These are phyloP conservation scores for Tricholoma matsutake DNA, from an alignment of 768 basidiomycete species.

Conservation along the genomic window DNA sequence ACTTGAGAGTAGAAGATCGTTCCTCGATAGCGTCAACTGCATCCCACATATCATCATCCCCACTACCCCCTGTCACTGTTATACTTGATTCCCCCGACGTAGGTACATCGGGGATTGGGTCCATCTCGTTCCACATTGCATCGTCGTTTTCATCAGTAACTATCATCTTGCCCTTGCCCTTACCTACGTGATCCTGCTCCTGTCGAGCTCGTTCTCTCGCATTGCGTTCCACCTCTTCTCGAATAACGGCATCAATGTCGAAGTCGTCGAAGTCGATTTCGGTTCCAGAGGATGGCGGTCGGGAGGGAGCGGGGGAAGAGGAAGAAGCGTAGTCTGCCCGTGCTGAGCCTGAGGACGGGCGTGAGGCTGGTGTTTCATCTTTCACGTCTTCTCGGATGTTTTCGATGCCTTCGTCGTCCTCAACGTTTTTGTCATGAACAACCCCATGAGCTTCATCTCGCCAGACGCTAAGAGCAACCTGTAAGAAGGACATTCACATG, in stretches of 20 bases:
- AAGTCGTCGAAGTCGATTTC: conserved; percentile 41
- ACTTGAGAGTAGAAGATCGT: background rate
- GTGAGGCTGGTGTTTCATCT: conserved; percentile 10
- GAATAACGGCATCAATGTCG: conserved; percentile 51
- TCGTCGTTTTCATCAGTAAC: conserved; percentile 44
- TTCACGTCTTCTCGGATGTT: conserved; percentile 2
- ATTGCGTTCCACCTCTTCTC: conserved; percentile 38
- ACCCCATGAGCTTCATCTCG: conserved; percentile 58
- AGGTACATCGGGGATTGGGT: conserved; percentile 31
- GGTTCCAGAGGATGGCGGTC: conserved; percentile 38
- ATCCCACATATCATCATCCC: conserved; percentile 7
- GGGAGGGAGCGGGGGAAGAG: conserved; percentile 30
- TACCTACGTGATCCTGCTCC: background rate
- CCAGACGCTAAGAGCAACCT: conserved; percentile 78
- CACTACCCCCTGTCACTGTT: conserved; percentile 22
- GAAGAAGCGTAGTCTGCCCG: conserved; percentile 32
- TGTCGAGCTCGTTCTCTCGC: conserved; percentile 13
- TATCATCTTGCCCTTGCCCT: background rate
- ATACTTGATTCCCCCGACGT: background rate
- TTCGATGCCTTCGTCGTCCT: conserved; percentile 18
- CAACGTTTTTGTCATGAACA: conserved; percentile 19
- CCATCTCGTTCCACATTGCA: conserved; percentile 67
- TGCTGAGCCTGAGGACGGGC: conserved; percentile 22
- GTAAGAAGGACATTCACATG: conserved; percentile 5
- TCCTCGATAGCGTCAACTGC: conserved; percentile 3